Evolutionary conservation across 192 early-diverging fungal species (phyloP), one percentile per base, ranked within the genome.

Genomic region (Podila epigama): DNA sequence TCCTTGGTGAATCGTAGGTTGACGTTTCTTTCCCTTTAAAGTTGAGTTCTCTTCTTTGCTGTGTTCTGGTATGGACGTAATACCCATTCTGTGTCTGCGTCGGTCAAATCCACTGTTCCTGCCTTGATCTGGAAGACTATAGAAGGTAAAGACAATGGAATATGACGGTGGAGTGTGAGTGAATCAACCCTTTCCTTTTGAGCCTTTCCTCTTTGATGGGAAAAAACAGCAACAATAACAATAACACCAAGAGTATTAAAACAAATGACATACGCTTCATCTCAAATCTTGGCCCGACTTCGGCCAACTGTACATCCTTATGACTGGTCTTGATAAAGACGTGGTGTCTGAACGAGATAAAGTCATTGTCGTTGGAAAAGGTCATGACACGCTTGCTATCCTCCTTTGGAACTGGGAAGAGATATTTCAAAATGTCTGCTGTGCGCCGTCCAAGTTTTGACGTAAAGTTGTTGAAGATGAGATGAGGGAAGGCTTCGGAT

Each of bases 281-380:
- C 83, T 99, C 97, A 77, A 99, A 99, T 48, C 97, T 89, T 41
- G 97, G 97, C 8, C 97, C 97, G 22, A 99, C 97, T 75, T 99
- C 97, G 35, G 93, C 95, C 56, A 99, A 82, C 73, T 96, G 90
- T 7, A 97, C 95, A 60, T 97, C 92, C 60, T 93, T 94, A 75
- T 92, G 92, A 50, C 87, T 88, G 51, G 90, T 88, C 85, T 97
- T 96, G 52, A 93, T 86, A 81, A 89, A 99, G 20, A 99, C 96
- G 82, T 98, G 96, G 69, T 99, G 97, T 79, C 97, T 91, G 70
- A 95, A 99, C 36, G 95, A 97, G 60, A 99, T 97, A 71, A 91
- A 98, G 84, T 99, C 97, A 72, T 87, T 92, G 60, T 96, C 91
- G 83, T 99, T 98, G 61, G 93, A 83, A 88, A 99, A 99, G 11